Conservation (phyloP, 371 early-diverging fungal species). For the Actinomortierella ambigua region DNA sequence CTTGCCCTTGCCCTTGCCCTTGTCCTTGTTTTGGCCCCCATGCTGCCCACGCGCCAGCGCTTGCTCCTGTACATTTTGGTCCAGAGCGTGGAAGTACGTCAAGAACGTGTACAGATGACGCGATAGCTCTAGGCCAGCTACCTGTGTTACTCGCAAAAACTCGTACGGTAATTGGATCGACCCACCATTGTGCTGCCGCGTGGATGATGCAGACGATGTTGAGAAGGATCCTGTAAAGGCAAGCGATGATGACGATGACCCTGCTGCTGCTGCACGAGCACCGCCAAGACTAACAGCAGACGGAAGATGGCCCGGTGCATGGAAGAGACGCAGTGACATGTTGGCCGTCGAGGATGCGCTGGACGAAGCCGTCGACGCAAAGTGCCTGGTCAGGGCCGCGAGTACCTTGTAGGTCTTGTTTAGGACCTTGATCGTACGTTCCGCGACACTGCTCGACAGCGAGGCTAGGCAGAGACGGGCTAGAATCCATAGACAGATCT, state of each 20-base stretch:
- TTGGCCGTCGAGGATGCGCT: neutral
- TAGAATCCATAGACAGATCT: constrained; percentile 37
- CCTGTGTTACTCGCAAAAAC: constrained; percentile 44
- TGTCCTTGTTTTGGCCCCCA: constrained; percentile 3
- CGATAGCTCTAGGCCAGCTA: constrained; percentile 40
- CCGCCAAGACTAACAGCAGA: too few relatives aligned
- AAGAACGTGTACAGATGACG: constrained; percentile 33
- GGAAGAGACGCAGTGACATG: too few relatives aligned
- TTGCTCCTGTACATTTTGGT: constrained; percentile 20
- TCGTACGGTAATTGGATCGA: constrained; percentile 37
- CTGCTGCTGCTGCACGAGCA: neutral
- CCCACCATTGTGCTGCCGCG: neutral
- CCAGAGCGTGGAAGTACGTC: constrained; percentile 39
- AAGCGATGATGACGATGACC: neutral
- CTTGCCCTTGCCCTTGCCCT: constrained; percentile 8
- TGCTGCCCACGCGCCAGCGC: constrained; percentile 12
- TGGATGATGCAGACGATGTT: too few relatives aligned
- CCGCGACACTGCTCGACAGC: constrained; percentile 26
- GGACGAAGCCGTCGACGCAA: neutral
- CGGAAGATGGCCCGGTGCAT: too few relatives aligned
- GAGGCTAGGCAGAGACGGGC: constrained; percentile 34
- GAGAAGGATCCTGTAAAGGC: too few relatives aligned
- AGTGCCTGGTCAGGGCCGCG: constrained; percentile 35
- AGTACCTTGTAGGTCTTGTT: constrained; percentile 31
- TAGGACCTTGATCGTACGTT: constrained; percentile 35